These are phyloP conservation scores for Clitopilus passeckerianus DNA, from an alignment of 768 basidiomycete species.

Conservation along the genomic window DNA sequence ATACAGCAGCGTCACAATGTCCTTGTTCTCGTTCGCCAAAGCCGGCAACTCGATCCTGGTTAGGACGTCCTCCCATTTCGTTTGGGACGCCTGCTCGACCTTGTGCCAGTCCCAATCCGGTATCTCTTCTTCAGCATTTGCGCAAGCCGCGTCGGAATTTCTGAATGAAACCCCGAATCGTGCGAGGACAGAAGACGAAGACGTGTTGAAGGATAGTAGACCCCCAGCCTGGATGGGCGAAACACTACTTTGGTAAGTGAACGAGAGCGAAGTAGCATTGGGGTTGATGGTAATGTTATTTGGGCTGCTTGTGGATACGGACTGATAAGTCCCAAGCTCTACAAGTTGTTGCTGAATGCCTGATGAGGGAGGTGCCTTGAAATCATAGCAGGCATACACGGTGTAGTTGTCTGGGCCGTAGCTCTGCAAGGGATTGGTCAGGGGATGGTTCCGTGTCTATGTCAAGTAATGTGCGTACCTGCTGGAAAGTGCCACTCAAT, in stretches of 20 bases:
- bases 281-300: conserved; percentile 27
- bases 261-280: conserved; percentile 26
- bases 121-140: conserved; percentile 54
- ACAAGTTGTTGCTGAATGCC: conserved; percentile 10
- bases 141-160: conserved; percentile 47
- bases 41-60: conserved; percentile 27
- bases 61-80: conserved; percentile 40
- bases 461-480: conserved; percentile 19
- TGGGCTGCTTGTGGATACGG: conserved; percentile 24
- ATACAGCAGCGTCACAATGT: conserved; percentile 39
- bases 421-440: conserved; percentile 24
- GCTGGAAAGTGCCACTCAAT: conserved; percentile 39
- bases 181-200: conserved; percentile 29
- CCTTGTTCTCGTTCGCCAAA: conserved; percentile 29
- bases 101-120: conserved; percentile 39
- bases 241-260: conserved; percentile 30
- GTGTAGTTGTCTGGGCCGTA: conserved; percentile 46
- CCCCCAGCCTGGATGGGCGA: conserved; percentile 39
- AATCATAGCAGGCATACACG: conserved; percentile 44
- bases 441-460: neutral
- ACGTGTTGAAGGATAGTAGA: conserved; percentile 32
- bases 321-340: conserved; percentile 36
- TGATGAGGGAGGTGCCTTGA: conserved; percentile 19
- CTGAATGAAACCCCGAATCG: conserved; percentile 58
- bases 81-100: conserved; percentile 30